Evolutionary conservation across 75 land plant genomes (phyloP).

Genomic region (Sequoiadendron giganteum): DNA sequence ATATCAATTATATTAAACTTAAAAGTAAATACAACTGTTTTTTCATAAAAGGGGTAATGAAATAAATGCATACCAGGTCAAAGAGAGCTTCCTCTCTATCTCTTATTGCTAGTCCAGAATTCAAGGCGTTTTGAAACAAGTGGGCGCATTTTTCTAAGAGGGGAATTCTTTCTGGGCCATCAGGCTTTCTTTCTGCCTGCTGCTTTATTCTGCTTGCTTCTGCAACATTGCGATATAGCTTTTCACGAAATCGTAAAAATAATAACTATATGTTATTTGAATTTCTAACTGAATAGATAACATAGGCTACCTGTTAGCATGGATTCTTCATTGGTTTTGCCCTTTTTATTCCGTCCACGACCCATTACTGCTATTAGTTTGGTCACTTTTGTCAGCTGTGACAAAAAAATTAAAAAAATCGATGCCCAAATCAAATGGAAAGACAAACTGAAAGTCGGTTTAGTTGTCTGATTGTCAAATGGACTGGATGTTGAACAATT

Average conservation of each 20-base stretch:
- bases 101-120: neutral
- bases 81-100: neutral
- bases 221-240: neutral
- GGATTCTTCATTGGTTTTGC: neutral
- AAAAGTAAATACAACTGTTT: no score
- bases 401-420: no score
- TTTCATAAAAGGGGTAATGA: no score
- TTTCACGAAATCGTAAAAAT: neutral
- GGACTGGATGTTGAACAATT: no score
- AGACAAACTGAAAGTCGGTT: no score
- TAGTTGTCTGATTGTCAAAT: no score
- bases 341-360: neutral
- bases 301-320: neutral
- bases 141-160: neutral
- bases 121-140: neutral
- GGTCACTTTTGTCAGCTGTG: no score
- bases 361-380: neutral
- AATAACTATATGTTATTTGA: neutral
- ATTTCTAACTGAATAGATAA: neutral
- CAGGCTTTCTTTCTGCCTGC: constrained; percentile 8
- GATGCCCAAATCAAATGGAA: no score
- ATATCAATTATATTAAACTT: no score
- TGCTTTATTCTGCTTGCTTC: constrained; percentile 2
- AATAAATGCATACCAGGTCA: neutral
- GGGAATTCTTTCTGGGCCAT: constrained; percentile 6